Conservation (phyloP, 2,329 filamentous ascomycete species). For the Ampelomyces quisqualis region DNA sequence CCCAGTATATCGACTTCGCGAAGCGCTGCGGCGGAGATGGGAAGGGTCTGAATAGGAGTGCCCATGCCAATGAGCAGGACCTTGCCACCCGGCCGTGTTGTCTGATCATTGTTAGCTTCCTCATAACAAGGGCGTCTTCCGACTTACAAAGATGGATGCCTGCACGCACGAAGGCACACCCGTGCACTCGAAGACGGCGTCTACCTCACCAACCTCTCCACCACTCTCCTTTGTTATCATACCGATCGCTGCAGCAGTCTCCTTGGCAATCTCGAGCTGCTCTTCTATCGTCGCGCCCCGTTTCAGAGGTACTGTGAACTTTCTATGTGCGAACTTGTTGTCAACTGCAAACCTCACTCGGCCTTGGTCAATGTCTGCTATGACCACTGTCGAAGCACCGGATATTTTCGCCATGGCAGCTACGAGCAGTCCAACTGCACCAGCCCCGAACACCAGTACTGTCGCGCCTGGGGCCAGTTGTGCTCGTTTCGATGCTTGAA, state of each 20-base stretch:
- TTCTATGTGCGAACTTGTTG: slow-evolving; percentile 51
- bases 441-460: slow-evolving; percentile 62
- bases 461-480: slow-evolving; percentile 49
- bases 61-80: slow-evolving; percentile 80
- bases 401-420: slow-evolving; percentile 58
- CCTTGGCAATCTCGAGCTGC: slow-evolving; percentile 53
- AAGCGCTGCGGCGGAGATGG: slow-evolving; percentile 69
- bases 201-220: slow-evolving; percentile 56
- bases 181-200: slow-evolving; percentile 74
- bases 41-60: slow-evolving; percentile 71
- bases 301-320: slow-evolving; percentile 50
- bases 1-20: slow-evolving; percentile 77
- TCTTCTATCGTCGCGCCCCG: slow-evolving; percentile 56
- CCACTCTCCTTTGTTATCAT: slow-evolving; percentile 39
- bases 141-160: slow-evolving; percentile 65
- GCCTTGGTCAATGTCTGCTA: slow-evolving; percentile 62
- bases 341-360: slow-evolving; percentile 57
- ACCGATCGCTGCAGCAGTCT: slow-evolving; percentile 48
- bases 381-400: slow-evolving; percentile 56
- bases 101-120: slow-evolving; percentile 29
- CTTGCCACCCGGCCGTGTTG: slow-evolving; percentile 68
- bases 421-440: slow-evolving; percentile 61
- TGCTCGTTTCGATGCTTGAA: slow-evolving; percentile 60
- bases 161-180: slow-evolving; percentile 75
- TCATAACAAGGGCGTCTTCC: not conserved